Percentiles rank a stretch among this genome's conserved stretches.
These are phyloP conservation scores for Solanum appendiculatum DNA, from an alignment of 257 asterid genomes.

Conservation along the genomic window DNA sequence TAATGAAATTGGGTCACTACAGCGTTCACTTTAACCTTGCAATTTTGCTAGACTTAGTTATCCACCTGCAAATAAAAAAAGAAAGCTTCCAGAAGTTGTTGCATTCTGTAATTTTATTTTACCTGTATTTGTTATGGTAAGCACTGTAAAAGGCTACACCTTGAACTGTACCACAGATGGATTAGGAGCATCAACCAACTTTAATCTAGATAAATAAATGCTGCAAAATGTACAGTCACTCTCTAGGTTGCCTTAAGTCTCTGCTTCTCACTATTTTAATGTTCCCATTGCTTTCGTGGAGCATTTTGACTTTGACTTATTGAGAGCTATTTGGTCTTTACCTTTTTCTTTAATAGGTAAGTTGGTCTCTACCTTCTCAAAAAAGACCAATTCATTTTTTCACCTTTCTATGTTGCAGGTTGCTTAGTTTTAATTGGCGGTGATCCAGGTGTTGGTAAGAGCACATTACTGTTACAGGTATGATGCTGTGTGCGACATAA, in stretches of 20 bases:
- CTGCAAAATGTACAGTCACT: background rate
- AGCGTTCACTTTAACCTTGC: background rate
- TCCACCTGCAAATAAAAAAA: background rate
- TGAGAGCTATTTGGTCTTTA: background rate
- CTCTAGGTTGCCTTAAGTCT: background rate
- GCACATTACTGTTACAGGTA: slow-evolving; percentile 91
- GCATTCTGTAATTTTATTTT: background rate
- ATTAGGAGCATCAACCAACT: background rate
- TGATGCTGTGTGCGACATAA: background rate
- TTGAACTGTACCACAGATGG: background rate
- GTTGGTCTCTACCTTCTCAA: background rate
- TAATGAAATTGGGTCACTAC: background rate
- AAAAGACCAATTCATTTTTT: background rate
- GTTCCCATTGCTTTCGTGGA: background rate
- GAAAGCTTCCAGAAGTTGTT: background rate
- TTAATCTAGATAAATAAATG: background rate
- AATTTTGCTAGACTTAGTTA: background rate
- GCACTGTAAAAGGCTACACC: background rate
- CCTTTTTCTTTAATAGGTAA: background rate
- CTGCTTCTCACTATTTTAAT: background rate
- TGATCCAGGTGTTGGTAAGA: slow-evolving; percentile 98
- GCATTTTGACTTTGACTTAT: background rate
- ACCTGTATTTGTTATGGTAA: background rate
- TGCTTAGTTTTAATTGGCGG: slow-evolving; percentile 92
- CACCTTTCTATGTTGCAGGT: slow-evolving; percentile 27